Evolutionary conservation across 805 yeast genomes (phyloP), one percentile per base, ranked within the genome.

Genomic region (Myxozyma lipomycoides): DNA sequence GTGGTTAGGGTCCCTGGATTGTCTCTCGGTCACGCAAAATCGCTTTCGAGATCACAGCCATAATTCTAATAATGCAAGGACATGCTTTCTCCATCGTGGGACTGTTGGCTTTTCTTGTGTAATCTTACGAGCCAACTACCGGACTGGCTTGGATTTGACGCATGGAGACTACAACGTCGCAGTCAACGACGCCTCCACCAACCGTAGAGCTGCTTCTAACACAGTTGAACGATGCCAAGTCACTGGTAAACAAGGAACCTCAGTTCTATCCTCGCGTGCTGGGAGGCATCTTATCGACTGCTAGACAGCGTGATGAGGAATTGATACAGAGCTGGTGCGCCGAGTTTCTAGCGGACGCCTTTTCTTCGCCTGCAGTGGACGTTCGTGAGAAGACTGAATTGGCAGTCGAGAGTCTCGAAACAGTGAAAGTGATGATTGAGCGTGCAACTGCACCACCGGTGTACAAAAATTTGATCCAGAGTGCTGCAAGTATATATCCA

Each of bases 401-500:
- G 6, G 63, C 70, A 1, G 49, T 58, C 7, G 61, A 61, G 9
- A 59, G 68, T 24, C 52, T 68, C 34, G 65, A 61, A 18, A 49
- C 67, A 1, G 35, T 71, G 10, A 6, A 15, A 9, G 42, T 36
- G 24, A 45, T 43, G 3, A 59, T 70, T 44, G 48, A 65, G 12
- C 46, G 48, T 2, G 70, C 63, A 34, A 30, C 41, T 2, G 62
- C 67, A 39, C 34, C 54, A 2, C 45, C 30, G 15, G 64, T 68
- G 2, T 62, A 57, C 18, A 74, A 73, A 60, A 66, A 68, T 44
- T 67, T 74, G 15, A 64, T 76, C 3, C 64, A 72, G 22, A 65
- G 75, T 10, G 63, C 73, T 19, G 63, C 78, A 4, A 64, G 68
- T 37, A 62, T 73, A n/a, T 79, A 75, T 56, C 78, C 78, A 15